Evolutionary conservation across 306 rosid species (phyloP), one percentile per base, ranked within the genome.

Genomic region (Prunus mongolica): DNA sequence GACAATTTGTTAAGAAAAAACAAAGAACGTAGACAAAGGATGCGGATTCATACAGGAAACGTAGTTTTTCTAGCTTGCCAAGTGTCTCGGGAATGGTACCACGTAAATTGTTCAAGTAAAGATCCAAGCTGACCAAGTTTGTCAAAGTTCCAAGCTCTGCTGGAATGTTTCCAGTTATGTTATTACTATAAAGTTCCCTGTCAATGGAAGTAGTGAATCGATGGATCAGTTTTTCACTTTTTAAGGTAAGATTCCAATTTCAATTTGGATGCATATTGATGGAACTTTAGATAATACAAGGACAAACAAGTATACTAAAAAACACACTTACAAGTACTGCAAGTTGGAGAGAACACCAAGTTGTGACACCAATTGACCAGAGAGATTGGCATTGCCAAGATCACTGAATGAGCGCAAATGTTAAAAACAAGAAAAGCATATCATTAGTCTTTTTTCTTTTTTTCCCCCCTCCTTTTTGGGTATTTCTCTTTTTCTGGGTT

Each of bases 101-200:
- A 66, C 0, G 68, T 78, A 92, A 83, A 1, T 1, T 8, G 87
- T 92, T 92, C 90, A 84, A 76, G 88, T 90, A 92, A 81, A 92
- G 97, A 92, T 92, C 97, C 93, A 92, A 87, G 89, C 97, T 92
- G 82, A 92, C 97, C 91, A 92, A 88, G 85, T 86, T 80, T 79
- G 87, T 72, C 84, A 92, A 82, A 78, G 81, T 81, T 66, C 97
- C 97, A 54, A 92, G 93, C 88, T 92, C 96, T 0, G 81, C 86
- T 0, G 96, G 97, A 78, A 92, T 83, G 80, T 14, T 86, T 75
- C 97, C 96, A 65, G 73, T 79, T 82, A 92, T 87, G 61, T 82
- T 84, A 72, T 92, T 90, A 64, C 96, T 88, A 79, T 90, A 92
- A 76, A 90, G 96, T 78, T 92, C 97, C 91, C 97, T 91, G 93